phyloP scores from a whole-genome alignment of 2,329 filamentous ascomycete species.

The Hirsutella minnesotensis region DNA sequence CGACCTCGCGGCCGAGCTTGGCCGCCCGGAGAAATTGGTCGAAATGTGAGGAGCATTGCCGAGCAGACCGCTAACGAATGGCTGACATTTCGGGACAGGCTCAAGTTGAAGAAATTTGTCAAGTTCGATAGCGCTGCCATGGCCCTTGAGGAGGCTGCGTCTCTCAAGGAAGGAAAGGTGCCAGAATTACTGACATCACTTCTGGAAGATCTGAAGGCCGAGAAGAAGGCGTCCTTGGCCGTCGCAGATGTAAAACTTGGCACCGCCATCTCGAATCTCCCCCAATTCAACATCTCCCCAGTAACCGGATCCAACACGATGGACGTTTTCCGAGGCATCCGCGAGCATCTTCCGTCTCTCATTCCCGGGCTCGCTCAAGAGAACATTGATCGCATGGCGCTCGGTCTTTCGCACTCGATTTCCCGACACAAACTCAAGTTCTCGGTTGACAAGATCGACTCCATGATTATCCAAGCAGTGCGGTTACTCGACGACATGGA shows the following conservation, averaged over 20 bases:
- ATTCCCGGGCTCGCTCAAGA: conserved; percentile 78
- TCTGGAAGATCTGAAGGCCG: conserved; percentile 83
- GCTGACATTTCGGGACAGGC: conserved; percentile 29
- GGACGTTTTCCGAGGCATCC: conserved; percentile 90
- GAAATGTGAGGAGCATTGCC: conserved; percentile 57
- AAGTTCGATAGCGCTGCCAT: conserved; percentile 92
- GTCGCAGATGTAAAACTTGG: conserved; percentile 90
- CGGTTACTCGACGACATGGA: conserved; percentile 89
- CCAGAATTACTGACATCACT: conserved; percentile 74
- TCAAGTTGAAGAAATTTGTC: conserved; percentile 93
- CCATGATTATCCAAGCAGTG: conserved; percentile 98
- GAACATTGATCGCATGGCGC: conserved; percentile 85
- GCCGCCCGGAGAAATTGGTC: conserved; percentile 73
- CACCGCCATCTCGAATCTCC: conserved; percentile 83
- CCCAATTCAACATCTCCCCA: conserved; percentile 72
- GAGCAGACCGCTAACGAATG: not conserved
- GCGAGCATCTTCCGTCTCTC: conserved; percentile 77
- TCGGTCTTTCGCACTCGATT: conserved; percentile 93
- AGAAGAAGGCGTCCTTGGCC: conserved; percentile 92
- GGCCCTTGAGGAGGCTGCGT: conserved; percentile 81
- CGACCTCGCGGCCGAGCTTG: conserved; percentile 62
- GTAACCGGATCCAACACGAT: conserved; percentile 51
- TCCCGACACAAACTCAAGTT: conserved; percentile 98
- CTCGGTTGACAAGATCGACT: conserved; percentile 95
- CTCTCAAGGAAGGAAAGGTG: conserved; percentile 87